Base-by-base conservation (phyloP, 2,329 filamentous ascomycete species). In the Colletotrichum lentis region DNA sequence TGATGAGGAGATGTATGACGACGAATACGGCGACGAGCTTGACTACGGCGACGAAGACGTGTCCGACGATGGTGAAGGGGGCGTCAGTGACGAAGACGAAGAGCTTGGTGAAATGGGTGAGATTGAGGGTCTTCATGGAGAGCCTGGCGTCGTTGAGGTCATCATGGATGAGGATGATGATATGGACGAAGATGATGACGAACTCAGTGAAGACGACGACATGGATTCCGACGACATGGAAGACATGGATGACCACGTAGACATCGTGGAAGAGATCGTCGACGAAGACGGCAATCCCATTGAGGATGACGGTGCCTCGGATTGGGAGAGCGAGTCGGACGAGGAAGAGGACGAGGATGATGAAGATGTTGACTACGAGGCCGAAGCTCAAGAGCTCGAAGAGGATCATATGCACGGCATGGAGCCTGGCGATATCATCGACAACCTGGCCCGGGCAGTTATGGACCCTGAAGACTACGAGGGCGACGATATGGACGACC, bases 21-120 rank as follows among this genome's bases (percentile, higher is more conserved):
- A 96, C 69, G 93, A 94, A 62, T 92, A 93, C 68, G 95, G 93
- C 73, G 93, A 97, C 44, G 95, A 97, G 72, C 96, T 97, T 89
- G 93, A 96, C 62, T 97, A 96, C 73, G 86, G 84, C 24, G 93
- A 96, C 52, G 92, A 95, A 72, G 94, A 94, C 39, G 86, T 92
- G 75, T 89, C 89, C 0, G 87, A 86, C 71, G 92, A 95, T 74
- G 92, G 92, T 67, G 92, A 94, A 74, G 92, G 96, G 72, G 91
- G 95, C 64, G 89, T 97, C 66, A 97, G 94, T 74, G 95, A 96
- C 74, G 92, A 96, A 67, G 93, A 96, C 70, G 93, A 96, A 65
- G 92, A 92, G 35, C 85, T 94, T 59, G 90, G 89, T 69, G 92
- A 90, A 46, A 94, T 96, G 85, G 95, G 94, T 6, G 89, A 92